Conservation (phyloP, 352 stramenopile species). For the Phytophthora fragariaefolia region DNA sequence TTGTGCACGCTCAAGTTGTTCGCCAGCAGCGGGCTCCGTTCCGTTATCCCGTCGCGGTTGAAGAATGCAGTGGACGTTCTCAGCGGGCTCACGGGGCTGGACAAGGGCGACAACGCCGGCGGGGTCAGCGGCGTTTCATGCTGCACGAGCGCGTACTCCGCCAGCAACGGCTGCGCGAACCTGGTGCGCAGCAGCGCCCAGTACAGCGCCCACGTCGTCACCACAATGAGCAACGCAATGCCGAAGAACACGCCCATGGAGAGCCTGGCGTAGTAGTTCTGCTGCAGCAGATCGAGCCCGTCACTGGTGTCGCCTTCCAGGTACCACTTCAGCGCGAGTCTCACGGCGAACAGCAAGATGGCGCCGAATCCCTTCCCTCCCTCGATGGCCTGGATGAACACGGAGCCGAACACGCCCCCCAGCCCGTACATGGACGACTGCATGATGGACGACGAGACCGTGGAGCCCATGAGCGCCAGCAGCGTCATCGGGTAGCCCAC, state of each 20-base stretch:
- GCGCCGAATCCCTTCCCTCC: constrained; percentile 80
- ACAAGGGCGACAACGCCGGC: constrained; percentile 60
- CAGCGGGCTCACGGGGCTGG: constrained; percentile 41
- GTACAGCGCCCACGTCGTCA: constrained; percentile 64
- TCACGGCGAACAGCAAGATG: constrained; percentile 72
- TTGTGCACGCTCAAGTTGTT: constrained; percentile 33
- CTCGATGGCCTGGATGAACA: constrained; percentile 83
- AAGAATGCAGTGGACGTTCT: constrained; percentile 26
- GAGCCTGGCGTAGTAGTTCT: constrained; percentile 35
- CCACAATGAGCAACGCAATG: constrained; percentile 61
- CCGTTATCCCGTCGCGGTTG: constrained; percentile 29
- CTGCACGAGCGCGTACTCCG: constrained; percentile 75
- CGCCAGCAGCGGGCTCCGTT: constrained; percentile 56
- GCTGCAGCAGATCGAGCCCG: not conserved
- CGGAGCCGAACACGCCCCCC: constrained; percentile 76
- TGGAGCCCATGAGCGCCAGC: constrained; percentile 66
- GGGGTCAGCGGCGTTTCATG: constrained; percentile 60
- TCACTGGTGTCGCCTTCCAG: constrained; percentile 31
- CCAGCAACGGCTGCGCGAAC: constrained; percentile 70
- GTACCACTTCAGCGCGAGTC: constrained; percentile 65
- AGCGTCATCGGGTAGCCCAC: constrained; percentile 68
- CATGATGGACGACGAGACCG: constrained; percentile 70
- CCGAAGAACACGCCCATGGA: constrained; percentile 76
- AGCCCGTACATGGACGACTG: constrained; percentile 79
- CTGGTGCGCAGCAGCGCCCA: constrained; percentile 52